Conservation (phyloP, 345 rosid species). For the Rhizophora apiculata region DNA sequence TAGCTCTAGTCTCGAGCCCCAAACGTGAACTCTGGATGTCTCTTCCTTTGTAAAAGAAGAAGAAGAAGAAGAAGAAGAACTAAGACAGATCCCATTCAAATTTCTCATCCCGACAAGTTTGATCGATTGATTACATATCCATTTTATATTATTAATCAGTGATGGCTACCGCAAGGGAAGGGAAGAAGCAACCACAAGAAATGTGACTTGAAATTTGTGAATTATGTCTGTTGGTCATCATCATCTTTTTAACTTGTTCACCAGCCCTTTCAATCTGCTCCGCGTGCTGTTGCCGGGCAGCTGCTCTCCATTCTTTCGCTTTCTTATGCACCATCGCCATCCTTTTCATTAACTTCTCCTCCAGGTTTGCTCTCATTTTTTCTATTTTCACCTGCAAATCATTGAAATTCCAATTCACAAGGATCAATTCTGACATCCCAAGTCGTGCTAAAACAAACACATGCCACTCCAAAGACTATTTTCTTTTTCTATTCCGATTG, state of each 20-base stretch:
- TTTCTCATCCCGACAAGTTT: background rate
- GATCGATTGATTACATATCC: background rate
- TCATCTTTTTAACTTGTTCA: slow-evolving; percentile 44
- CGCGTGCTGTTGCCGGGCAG: slow-evolving; percentile 56
- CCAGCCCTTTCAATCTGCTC: slow-evolving; percentile 56
- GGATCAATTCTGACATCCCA: no score
- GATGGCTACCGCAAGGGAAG: slow-evolving; percentile 46
- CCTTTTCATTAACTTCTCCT: slow-evolving; percentile 86
- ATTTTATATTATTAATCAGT: slow-evolving; percentile 10
- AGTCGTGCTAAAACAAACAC: no score
- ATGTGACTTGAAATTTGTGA: slow-evolving; percentile 35
- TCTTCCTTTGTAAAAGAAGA: no score
- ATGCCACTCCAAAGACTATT: no score
- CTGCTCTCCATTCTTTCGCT: slow-evolving; percentile 80
- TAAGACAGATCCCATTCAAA: no score
- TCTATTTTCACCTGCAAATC: slow-evolving; percentile 73
- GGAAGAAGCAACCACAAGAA: slow-evolving; percentile 58
- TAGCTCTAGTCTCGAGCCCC: no score
- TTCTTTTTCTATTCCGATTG: no score
- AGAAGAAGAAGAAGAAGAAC: no score
- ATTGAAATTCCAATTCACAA: background rate
- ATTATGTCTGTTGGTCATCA: slow-evolving; percentile 19
- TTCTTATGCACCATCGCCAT: slow-evolving; percentile 65
- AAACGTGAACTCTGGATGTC: no score
- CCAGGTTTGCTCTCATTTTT: slow-evolving; percentile 80